Base-by-base conservation (phyloP, 2,329 filamentous ascomycete genomes). In the Sporothrix inflata region DNA sequence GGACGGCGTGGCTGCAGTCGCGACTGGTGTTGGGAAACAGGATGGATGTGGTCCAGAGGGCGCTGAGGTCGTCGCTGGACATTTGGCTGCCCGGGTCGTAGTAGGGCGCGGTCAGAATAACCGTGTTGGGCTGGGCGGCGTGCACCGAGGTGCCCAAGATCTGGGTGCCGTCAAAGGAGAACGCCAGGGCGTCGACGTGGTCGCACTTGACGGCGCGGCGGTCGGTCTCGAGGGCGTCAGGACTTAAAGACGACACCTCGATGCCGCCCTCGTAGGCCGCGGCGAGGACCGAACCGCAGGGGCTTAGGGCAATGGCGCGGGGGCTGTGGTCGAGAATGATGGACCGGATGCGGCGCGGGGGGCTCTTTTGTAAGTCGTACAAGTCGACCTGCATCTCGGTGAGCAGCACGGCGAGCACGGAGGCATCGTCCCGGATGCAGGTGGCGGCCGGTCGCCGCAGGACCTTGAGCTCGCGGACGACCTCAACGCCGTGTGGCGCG, bases 241-340 rank as follows among this genome's bases (percentile, higher is more conserved):
- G 84, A 65, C 88, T 88, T 51, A 97, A 83, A 5, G 93, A 92
- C 38, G 92, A 90, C 0, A 97, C 92, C 80, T 97, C 94, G 74
- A 97, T 94, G n/a, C 92, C 93, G 71, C 92, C 92, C 78, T 94
- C 90, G 80, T 94, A 97, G 8, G 94, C 94, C 19, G 93, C 91
- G 30, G 94, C 94, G 61, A 97, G 82, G 16, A 97, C 92, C 57
- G 91, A 90, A 30, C 93, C 93, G 75, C 91, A 92, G 1, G 94
- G 93, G 0, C 94, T 95, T 40, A 97, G 83, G 19, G 92, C 90
- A 75, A 97, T 91, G 16, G 93, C 90, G 71, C 90, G 89, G 9
- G 94, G 93, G 71, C 89, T 88, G 79, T 96, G 91, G 77, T 95
- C 92, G 74, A 97, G 85, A 61, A 92, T 87, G 72, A 97, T 86